These are phyloP conservation scores for Nematodospora anomalae DNA, from an alignment of 1,139 yeast genomes.

Conservation along the genomic window DNA sequence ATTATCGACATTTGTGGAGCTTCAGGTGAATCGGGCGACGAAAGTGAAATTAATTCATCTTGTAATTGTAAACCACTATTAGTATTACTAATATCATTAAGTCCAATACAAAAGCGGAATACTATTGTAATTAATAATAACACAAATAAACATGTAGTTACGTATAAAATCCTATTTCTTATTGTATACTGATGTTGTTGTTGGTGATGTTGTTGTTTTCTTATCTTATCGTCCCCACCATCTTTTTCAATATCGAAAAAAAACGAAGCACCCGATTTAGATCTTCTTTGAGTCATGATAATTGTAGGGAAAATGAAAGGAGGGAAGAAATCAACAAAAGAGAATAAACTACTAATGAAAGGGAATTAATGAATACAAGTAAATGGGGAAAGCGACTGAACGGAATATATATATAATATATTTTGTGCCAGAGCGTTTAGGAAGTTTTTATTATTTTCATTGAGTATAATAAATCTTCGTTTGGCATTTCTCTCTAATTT, in stretches of 20 bases:
- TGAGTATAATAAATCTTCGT: too few relatives aligned
- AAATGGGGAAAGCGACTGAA: neutral
- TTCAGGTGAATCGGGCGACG: constrained; percentile 1
- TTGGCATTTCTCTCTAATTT: too few relatives aligned
- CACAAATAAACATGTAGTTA: constrained; percentile 1
- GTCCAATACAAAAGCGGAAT: constrained; percentile 1
- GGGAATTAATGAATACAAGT: neutral
- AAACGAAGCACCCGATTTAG: constrained; percentile 15
- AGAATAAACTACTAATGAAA: constrained; percentile 1
- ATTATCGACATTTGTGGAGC: constrained; percentile 4
- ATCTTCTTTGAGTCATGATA: constrained; percentile 10
- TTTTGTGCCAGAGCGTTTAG: too few relatives aligned
- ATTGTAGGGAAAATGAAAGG: neutral
- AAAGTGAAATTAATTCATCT: constrained; percentile 10
- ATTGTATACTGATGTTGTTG: constrained; percentile 1
- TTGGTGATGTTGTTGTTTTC: constrained; percentile 2
- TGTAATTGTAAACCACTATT: constrained; percentile 5
- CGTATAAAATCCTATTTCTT: neutral
- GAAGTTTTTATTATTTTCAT: constrained; percentile 1
- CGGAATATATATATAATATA: too few relatives aligned
- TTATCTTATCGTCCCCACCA: constrained; percentile 1
- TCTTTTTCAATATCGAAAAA: constrained; percentile 20
- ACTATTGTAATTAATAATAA: neutral
- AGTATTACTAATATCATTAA: neutral
- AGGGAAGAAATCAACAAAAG: neutral